phyloP scores from a whole-genome alignment of 805 yeast genomes.

The Lachancea fermentati region DNA sequence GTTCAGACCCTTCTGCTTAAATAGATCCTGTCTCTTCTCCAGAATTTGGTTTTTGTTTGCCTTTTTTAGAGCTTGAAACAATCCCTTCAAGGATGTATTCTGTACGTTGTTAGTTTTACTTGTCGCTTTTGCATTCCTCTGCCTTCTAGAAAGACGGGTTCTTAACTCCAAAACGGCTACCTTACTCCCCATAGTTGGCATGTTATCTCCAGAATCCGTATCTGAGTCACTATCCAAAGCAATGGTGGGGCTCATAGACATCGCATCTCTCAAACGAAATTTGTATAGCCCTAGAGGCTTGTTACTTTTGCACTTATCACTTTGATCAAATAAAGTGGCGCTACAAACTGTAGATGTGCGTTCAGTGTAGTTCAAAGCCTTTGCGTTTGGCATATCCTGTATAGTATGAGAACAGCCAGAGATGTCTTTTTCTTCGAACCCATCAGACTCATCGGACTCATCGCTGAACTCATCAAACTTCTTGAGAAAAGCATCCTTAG shows the following conservation, averaged over 20 bases:
- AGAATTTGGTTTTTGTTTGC: constrained; percentile 46
- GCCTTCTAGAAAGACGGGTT: constrained; percentile 31
- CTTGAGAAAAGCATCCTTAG: background rate
- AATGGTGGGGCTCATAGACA: constrained; percentile 5
- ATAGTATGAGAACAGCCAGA: too few species aligned
- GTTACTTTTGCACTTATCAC: too few species aligned
- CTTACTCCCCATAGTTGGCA: constrained; percentile 27
- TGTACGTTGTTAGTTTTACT: constrained; percentile 8
- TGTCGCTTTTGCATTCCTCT: constrained; percentile 2
- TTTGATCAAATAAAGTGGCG: too few species aligned
- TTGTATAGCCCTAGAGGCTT: constrained; percentile 1
- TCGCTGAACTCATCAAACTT: background rate
- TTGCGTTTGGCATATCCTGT: too few species aligned
- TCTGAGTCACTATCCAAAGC: constrained; percentile 17
- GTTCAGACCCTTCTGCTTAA: constrained; percentile 41
- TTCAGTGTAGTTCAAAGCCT: too few species aligned
- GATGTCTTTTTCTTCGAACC: background rate
- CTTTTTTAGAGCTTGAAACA: constrained; percentile 36
- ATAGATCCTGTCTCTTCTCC: constrained; percentile 42
- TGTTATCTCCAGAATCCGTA: constrained; percentile 13
- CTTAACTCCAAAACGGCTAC: constrained; percentile 33
- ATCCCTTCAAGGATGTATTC: constrained; percentile 23
- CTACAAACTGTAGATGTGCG: background rate
- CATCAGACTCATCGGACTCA: background rate
- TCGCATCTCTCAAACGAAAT: background rate